These are phyloP conservation scores for Peronospora tabacina DNA, from an alignment of 352 stramenopile genomes.

Conservation along the genomic window DNA sequence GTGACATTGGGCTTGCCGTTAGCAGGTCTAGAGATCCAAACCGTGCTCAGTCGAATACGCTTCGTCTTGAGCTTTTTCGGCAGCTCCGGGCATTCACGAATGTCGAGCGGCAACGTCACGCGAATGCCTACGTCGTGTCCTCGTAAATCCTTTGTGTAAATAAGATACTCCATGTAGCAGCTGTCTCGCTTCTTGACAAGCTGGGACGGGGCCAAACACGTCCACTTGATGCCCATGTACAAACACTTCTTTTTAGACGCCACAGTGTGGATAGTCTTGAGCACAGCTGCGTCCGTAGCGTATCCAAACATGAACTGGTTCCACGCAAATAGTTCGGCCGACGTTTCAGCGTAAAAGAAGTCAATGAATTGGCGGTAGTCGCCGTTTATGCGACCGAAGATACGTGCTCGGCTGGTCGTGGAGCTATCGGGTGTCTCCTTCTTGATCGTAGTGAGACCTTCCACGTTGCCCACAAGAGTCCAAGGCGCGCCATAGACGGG, in stretches of 20 bases:
- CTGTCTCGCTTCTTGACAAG: slow-evolving; percentile 67
- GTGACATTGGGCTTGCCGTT: slow-evolving; percentile 31
- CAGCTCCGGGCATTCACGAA: slow-evolving; percentile 52
- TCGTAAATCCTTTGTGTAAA: slow-evolving; percentile 49
- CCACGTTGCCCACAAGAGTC: slow-evolving; percentile 27
- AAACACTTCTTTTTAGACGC: slow-evolving; percentile 30
- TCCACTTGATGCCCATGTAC: slow-evolving; percentile 84
- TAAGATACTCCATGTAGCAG: slow-evolving; percentile 73
- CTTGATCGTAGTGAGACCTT: slow-evolving; percentile 35
- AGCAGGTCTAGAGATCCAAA: slow-evolving; percentile 41
- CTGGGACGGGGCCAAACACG: slow-evolving; percentile 45
- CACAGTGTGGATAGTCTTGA: slow-evolving; percentile 62
- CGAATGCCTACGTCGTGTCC: slow-evolving; percentile 60
- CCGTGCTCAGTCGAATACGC: slow-evolving; percentile 42
- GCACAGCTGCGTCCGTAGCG: slow-evolving; percentile 52
- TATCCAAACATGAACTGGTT: slow-evolving; percentile 68
- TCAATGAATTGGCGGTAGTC: slow-evolving; percentile 63
- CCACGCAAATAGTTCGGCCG: slow-evolving; percentile 59
- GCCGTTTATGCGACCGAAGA: slow-evolving; percentile 55
- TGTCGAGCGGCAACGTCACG: slow-evolving; percentile 53
- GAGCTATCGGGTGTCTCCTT: slow-evolving; percentile 24
- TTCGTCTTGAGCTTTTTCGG: slow-evolving; percentile 47
- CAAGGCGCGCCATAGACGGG: slow-evolving; percentile 31
- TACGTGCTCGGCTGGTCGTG: slow-evolving; percentile 29
- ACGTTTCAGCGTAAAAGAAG: slow-evolving; percentile 64